Evolutionary conservation across 75 land plant genomes (phyloP).

Genomic region (Selaginella tamariscina): DNA sequence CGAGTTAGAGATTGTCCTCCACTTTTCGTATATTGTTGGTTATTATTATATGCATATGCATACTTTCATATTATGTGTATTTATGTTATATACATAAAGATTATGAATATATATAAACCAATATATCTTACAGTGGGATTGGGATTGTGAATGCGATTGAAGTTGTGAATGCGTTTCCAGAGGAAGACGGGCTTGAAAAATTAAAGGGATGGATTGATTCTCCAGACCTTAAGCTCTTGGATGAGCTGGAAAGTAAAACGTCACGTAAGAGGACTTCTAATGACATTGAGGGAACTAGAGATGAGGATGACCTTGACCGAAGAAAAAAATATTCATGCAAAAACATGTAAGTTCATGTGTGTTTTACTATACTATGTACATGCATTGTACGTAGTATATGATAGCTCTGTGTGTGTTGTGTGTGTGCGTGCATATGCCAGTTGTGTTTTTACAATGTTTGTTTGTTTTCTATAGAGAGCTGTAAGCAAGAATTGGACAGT

Average conservation of each 20-base stretch:
- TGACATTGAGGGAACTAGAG: background rate
- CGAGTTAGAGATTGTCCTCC: background rate
- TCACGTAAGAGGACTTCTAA: conserved; percentile 2
- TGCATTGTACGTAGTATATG: background rate
- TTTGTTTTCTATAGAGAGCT: conserved; percentile 72
- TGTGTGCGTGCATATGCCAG: too few relatives aligned
- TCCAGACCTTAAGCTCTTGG: conserved; percentile 66
- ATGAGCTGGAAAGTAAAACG: conserved; percentile 21
- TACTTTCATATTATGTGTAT: background rate
- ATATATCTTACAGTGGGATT: conserved; percentile 72
- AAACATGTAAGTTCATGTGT: conserved; percentile 50
- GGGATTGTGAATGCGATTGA: conserved; percentile 99
- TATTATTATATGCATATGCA: background rate
- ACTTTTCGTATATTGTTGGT: background rate
- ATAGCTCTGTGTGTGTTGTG: too few relatives aligned
- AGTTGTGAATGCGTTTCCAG: conserved; percentile 92
- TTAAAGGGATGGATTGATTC: conserved; percentile 89
- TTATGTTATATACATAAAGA: too few relatives aligned
- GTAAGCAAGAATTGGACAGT: conserved; percentile 97
- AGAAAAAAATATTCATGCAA: conserved; percentile 46
- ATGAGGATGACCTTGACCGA: conserved; percentile 1
- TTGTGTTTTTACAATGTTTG: background rate
- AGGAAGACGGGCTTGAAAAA: conserved; percentile 65
- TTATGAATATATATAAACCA: too few relatives aligned
- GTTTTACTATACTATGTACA: too few relatives aligned